phyloP scores from a whole-genome alignment of 495 filamentous ascomycete species.

The Hypoxylon fragiforme region DNA sequence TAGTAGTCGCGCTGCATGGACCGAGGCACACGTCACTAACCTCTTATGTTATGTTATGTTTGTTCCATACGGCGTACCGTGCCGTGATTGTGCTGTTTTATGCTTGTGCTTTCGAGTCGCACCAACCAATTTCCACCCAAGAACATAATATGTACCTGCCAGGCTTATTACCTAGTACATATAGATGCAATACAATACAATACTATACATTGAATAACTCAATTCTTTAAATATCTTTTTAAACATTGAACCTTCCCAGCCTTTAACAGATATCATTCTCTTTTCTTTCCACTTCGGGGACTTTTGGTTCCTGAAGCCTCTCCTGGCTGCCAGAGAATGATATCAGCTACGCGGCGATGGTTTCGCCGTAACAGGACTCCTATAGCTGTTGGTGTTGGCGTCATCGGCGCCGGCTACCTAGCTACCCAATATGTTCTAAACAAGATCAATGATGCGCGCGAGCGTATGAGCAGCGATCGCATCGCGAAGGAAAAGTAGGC shows the following conservation, averaged over 20 bases:
- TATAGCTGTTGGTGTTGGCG: constrained; percentile 82
- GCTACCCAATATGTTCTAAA: constrained; percentile 87
- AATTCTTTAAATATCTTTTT: neutral
- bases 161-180: too few species aligned
- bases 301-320: constrained; percentile 15
- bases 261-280: too few species aligned
- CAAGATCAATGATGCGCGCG: constrained; percentile 88
- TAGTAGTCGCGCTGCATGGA: constrained; percentile 18
- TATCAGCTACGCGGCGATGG: constrained; percentile 82
- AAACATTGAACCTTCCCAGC: neutral
- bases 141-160: too few species aligned
- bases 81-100: too few species aligned
- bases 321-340: constrained; percentile 63
- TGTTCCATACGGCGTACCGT: neutral
- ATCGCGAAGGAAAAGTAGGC: constrained; percentile 93
- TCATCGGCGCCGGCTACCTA: constrained; percentile 87
- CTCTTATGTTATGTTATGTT: constrained; percentile 13
- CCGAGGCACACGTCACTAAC: constrained; percentile 32
- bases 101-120: too few species aligned
- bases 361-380: constrained; percentile 87
- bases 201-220: too few species aligned
- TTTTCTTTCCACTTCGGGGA: neutral
- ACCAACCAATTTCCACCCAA: neutral
- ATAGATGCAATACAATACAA: too few species aligned
- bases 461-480: constrained; percentile 92